Conservation (phyloP, 257 asterid genomes). For the Galeopsis tetrahit region DNA sequence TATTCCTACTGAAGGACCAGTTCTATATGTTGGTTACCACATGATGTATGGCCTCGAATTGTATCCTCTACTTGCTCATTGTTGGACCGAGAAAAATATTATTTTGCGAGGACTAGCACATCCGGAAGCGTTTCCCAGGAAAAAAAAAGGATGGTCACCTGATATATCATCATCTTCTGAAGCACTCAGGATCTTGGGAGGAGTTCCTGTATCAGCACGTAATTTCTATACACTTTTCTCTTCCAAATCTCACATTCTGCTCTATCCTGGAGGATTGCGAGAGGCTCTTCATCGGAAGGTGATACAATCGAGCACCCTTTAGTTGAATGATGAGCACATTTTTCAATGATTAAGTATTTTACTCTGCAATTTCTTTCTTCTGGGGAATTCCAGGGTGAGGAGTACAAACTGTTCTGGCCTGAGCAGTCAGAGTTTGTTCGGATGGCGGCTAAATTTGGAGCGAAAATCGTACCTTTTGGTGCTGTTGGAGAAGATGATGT, state of each 20-base stretch:
- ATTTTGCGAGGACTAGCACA: conserved; percentile 77
- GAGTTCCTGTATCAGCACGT: conserved; percentile 88
- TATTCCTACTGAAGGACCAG: conserved; percentile 86
- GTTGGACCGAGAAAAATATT: conserved; percentile 66
- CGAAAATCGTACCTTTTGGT: conserved; percentile 87
- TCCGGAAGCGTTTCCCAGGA: conserved; percentile 57
- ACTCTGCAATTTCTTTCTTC: neutral
- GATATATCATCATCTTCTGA: conserved; percentile 51
- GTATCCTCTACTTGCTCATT: conserved; percentile 58
- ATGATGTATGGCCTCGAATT: conserved; percentile 82
- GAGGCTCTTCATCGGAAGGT: conserved; percentile 96
- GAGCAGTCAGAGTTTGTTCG: conserved; percentile 87
- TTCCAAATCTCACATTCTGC: conserved; percentile 64
- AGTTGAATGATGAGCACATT: neutral
- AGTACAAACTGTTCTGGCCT: conserved; percentile 88
- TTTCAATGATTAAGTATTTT: neutral
- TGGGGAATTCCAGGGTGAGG: conserved; percentile 68
- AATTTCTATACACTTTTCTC: conserved; percentile 76
- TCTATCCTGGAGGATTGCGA: conserved; percentile 92
- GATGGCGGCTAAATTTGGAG: conserved; percentile 92
- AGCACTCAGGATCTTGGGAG: conserved; percentile 64
- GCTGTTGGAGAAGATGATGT: conserved; percentile 90
- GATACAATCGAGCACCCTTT: neutral
- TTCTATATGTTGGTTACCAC: conserved; percentile 76
- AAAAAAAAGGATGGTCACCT: conserved; percentile 56